Evolutionary conservation across 345 rosid genomes (phyloP).

Genomic region (Isatis tinctoria): DNA sequence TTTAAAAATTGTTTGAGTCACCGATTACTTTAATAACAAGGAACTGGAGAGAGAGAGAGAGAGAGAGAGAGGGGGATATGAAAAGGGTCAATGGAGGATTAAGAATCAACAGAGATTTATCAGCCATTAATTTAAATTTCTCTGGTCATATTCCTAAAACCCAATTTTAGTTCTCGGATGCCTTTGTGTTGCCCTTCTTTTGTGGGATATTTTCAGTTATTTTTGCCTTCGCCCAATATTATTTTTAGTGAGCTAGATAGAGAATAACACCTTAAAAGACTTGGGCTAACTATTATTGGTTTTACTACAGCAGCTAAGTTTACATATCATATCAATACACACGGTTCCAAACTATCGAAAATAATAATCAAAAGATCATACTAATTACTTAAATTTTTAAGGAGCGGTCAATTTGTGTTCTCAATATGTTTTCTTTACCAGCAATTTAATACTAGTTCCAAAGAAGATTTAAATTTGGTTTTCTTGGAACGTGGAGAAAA

Average conservation of each 20-base stretch:
- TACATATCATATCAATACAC: background rate
- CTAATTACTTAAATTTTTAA: background rate
- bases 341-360: background rate
- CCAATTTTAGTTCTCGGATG: slow-evolving; percentile 13
- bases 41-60: background rate
- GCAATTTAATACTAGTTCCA: background rate
- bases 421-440: background rate
- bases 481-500: background rate
- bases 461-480: background rate
- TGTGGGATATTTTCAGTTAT: background rate
- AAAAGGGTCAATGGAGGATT: slow-evolving; percentile 12
- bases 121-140: background rate
- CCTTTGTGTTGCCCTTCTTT: slow-evolving; percentile 21
- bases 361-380: background rate
- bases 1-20: background rate
- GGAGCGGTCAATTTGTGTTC: background rate
- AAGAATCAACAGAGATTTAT: slow-evolving; percentile 3
- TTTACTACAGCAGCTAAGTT: background rate
- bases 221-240: background rate
- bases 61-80: background rate
- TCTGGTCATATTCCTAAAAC: slow-evolving; percentile 4
- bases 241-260: background rate
- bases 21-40: slow-evolving; percentile 15
- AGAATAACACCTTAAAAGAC: background rate
- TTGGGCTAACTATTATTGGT: slow-evolving; percentile 12